Evolutionary conservation across 257 asterid genomes (phyloP).

Genomic region (Gentiana straminea): DNA sequence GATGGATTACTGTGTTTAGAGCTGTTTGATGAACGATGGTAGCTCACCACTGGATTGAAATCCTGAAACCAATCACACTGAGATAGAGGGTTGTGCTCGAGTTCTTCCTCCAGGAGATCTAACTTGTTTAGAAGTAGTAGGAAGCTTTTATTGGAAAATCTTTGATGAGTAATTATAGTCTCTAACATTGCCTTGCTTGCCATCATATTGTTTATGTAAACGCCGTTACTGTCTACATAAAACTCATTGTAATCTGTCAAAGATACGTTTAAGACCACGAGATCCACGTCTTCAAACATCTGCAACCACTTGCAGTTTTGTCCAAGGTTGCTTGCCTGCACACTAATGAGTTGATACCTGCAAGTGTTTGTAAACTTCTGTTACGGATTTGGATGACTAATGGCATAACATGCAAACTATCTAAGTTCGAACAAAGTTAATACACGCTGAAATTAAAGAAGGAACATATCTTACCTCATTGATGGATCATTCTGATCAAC

Average conservation of each 20-base stretch:
- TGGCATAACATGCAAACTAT: too few relatives aligned
- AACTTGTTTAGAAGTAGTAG: constrained; percentile 70
- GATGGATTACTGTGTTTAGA: constrained; percentile 33
- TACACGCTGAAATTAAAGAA: too few relatives aligned
- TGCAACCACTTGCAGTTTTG: constrained; percentile 79
- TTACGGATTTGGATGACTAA: too few relatives aligned
- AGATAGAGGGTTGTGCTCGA: constrained; percentile 46
- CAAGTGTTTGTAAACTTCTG: constrained; percentile 10
- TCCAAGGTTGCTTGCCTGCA: constrained; percentile 58
- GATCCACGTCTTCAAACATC: constrained; percentile 75
- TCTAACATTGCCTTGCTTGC: constrained; percentile 54
- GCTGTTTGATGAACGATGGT: constrained; percentile 18
- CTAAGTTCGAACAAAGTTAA: too few relatives aligned
- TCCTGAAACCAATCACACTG: constrained; percentile 75
- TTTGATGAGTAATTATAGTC: constrained; percentile 39
- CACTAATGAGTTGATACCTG: constrained; percentile 78
- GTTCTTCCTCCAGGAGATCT: constrained; percentile 66
- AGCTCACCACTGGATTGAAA: constrained; percentile 59
- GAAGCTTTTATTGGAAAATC: constrained; percentile 42
- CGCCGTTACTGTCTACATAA: constrained; percentile 46
- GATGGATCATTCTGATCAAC: constrained; percentile 38
- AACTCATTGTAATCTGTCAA: constrained; percentile 61
- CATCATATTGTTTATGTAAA: constrained; percentile 54
- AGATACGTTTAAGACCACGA: constrained; percentile 63
- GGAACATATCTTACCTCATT: constrained; percentile 26